Evolutionary conservation across 257 asterid species (phyloP).

Genomic region (Anisodus acutangulus): DNA sequence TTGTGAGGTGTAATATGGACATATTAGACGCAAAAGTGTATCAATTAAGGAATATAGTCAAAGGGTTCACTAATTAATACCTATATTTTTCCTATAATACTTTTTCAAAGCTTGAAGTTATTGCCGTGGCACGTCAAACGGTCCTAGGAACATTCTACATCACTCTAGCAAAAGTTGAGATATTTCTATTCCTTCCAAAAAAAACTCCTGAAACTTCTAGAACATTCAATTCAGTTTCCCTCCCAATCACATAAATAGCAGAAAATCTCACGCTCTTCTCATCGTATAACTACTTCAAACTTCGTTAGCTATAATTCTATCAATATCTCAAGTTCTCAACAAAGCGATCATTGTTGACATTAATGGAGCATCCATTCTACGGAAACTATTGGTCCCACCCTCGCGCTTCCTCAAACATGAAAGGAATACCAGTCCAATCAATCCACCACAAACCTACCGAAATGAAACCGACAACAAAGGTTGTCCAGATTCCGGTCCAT

Average conservation of each 20-base stretch:
- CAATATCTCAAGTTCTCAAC: background rate
- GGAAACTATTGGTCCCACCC: slow-evolving; percentile 42
- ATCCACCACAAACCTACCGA: slow-evolving; percentile 32
- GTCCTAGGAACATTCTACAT: slow-evolving; percentile 16
- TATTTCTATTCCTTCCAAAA: background rate
- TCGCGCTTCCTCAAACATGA: slow-evolving; percentile 20
- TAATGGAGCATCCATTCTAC: slow-evolving; percentile 53
- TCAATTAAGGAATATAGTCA: no score
- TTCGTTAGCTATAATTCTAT: background rate
- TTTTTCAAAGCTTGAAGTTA: background rate
- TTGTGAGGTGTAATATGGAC: no score
- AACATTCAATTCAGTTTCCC: background rate
- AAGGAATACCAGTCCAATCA: slow-evolving; percentile 39
- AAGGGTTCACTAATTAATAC: no score
- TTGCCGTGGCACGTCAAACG: background rate
- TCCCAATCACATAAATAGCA: background rate
- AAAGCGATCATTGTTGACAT: background rate
- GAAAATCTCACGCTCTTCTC: background rate
- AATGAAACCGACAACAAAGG: slow-evolving; percentile 39
- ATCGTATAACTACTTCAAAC: background rate
- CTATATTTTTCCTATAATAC: background rate
- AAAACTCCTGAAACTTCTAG: slow-evolving; percentile 32
- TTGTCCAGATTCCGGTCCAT: slow-evolving; percentile 68
- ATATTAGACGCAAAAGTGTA: no score
- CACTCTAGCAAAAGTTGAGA: background rate